phyloP scores from a whole-genome alignment of 192 early-diverging fungal species.

The Coemansia sp. region DNA sequence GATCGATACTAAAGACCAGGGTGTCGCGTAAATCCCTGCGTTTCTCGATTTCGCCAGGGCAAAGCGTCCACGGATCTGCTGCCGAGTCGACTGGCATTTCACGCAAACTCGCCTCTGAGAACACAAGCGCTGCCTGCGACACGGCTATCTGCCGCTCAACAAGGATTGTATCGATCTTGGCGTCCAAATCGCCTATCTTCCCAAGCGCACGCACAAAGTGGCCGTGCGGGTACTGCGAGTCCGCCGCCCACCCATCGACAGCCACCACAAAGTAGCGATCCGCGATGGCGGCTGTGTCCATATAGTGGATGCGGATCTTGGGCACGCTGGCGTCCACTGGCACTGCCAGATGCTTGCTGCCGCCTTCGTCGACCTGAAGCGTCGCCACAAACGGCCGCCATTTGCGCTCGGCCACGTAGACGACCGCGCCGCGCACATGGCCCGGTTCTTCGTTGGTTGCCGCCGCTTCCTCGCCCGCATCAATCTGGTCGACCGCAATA shows the following conservation, averaged over 20 bases:
- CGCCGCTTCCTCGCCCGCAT: conserved; percentile 27
- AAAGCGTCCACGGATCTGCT: conserved; percentile 58
- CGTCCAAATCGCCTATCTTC: conserved; percentile 62
- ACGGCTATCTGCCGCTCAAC: conserved; percentile 76
- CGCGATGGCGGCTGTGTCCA: conserved; percentile 56
- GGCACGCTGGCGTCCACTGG: conserved; percentile 68
- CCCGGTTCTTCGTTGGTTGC: conserved; percentile 3
- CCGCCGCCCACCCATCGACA: conserved; percentile 69
- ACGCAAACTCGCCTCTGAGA: conserved; percentile 61
- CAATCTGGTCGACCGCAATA: conserved; percentile 22
- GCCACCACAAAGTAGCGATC: conserved; percentile 70
- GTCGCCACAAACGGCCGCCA: conserved; percentile 80
- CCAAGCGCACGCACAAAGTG: conserved; percentile 74
- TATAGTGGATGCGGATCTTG: conserved; percentile 73
- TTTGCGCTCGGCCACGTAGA: conserved; percentile 63
- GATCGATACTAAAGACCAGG: conserved; percentile 70
- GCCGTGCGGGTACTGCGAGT: conserved; percentile 73
- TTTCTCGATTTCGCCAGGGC: conserved; percentile 23
- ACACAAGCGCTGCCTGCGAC: conserved; percentile 69
- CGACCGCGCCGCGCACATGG: conserved; percentile 47
- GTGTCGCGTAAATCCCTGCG: conserved; percentile 45
- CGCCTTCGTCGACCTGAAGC: conserved; percentile 58
- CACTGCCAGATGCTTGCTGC: conserved; percentile 63
- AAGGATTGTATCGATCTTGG: conserved; percentile 73
- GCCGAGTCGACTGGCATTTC: conserved; percentile 65